Conservation (phyloP, 108 stramenopile genomes). For the Nitzschia sp. region DNA sequence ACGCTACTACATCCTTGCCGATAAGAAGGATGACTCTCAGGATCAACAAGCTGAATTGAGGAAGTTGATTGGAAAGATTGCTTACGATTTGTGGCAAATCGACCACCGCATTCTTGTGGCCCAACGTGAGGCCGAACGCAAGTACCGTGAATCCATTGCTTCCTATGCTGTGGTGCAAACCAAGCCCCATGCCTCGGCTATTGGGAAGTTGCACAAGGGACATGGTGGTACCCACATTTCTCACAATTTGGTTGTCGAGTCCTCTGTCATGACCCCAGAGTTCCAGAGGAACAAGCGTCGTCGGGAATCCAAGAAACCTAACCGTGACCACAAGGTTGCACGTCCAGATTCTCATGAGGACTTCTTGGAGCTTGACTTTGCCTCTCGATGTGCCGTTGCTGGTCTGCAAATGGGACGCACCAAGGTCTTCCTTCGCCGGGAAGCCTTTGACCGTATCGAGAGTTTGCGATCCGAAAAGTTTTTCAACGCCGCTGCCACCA, state of each 20-base stretch:
- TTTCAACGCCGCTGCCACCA: constrained; percentile 54
- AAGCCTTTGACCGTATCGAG: constrained; percentile 88
- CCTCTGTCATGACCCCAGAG: constrained; percentile 69
- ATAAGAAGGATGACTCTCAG: constrained; percentile 39
- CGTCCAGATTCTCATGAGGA: constrained; percentile 63
- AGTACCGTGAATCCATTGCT: constrained; percentile 22
- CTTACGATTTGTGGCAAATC: constrained; percentile 78
- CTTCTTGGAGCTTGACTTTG: constrained; percentile 73
- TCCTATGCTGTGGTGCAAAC: constrained; percentile 33
- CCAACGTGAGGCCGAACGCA: constrained; percentile 42
- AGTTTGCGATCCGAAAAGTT: constrained; percentile 65
- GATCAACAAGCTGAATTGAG: constrained; percentile 56
- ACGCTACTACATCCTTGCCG: constrained; percentile 77
- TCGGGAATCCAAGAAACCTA: constrained; percentile 17
- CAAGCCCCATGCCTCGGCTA: constrained; percentile 28
- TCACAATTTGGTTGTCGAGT: constrained; percentile 60
- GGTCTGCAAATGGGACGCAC: constrained; percentile 87
- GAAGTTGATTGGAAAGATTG: constrained; percentile 76
- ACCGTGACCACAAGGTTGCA: constrained; percentile 41
- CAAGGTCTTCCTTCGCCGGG: constrained; percentile 87
- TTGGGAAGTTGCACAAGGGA: constrained; percentile 26
- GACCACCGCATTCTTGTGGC: constrained; percentile 61
- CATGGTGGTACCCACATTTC: constrained; percentile 29
- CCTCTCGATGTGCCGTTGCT: constrained; percentile 75
- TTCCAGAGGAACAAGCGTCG: constrained; percentile 39